These are phyloP conservation scores for Aspergillus sparsus DNA, from an alignment of 495 filamentous ascomycete species.

Conservation along the genomic window DNA sequence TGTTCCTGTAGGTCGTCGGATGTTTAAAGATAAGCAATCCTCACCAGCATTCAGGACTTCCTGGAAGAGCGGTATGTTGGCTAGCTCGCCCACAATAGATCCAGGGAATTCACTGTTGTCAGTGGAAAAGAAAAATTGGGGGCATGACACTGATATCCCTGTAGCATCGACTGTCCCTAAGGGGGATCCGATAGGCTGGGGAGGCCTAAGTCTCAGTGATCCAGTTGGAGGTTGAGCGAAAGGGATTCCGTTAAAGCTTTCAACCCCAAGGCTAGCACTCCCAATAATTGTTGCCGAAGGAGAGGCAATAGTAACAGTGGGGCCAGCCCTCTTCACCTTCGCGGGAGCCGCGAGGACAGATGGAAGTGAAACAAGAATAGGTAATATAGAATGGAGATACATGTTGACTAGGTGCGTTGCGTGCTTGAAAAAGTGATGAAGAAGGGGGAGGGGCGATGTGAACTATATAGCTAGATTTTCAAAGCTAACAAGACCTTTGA, in stretches of 20 bases:
- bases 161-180: slow-evolving; percentile 55
- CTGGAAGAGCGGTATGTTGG: slow-evolving; percentile 61
- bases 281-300: slow-evolving; percentile 56
- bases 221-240: slow-evolving; percentile 64
- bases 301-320: slow-evolving; percentile 48
- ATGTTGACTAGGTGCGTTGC: slow-evolving; percentile 3
- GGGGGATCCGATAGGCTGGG: slow-evolving; percentile 52
- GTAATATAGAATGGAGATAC: slow-evolving; percentile 11
- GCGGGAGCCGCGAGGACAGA: slow-evolving; percentile 21
- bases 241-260: slow-evolving; percentile 64
- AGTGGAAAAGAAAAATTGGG: slow-evolving; percentile 53
- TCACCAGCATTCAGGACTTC: slow-evolving; percentile 48
- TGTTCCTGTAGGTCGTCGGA: slow-evolving; percentile 62
- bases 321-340: slow-evolving; percentile 25
- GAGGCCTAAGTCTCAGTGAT: slow-evolving; percentile 58
- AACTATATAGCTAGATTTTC: too few species aligned
- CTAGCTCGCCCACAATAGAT: slow-evolving; percentile 53
- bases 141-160: slow-evolving; percentile 51
- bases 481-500: too few species aligned
- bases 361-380: slow-evolving; percentile 10
- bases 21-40: slow-evolving; percentile 66
- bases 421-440: background rate
- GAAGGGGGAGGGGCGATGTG: background rate
- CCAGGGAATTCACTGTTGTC: slow-evolving; percentile 33
- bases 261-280: slow-evolving; percentile 33